Percentiles rank a stretch among this genome's conserved stretches.
Conservation (phyloP, 1,284 basidiomycete genomes). For the Sporisorium exsertum region DNA sequence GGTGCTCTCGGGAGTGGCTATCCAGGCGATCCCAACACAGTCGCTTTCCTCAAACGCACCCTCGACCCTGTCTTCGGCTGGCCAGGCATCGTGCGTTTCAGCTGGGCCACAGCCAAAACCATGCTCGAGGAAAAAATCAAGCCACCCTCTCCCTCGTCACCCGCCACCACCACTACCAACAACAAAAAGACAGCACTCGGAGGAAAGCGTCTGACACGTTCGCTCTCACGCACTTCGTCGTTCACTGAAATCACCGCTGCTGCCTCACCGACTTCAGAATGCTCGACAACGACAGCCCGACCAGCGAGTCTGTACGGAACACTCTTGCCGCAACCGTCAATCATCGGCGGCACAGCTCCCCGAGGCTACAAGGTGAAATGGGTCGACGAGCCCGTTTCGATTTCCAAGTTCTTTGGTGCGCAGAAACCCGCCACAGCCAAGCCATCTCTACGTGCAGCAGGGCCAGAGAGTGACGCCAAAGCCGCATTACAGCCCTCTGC, state of each 20-base stretch:
- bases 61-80: constrained; percentile 92
- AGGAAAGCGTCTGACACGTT: constrained; percentile 21
- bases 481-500: constrained; percentile 7
- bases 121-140: constrained; percentile 77
- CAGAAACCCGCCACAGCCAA: constrained; percentile 12
- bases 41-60: constrained; percentile 82
- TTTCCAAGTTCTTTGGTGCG: constrained; percentile 51
- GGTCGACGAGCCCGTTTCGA: constrained; percentile 54
- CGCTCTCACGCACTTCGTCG: constrained; percentile 26
- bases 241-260: constrained; percentile 1
- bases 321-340: constrained; percentile 12
- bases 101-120: constrained; percentile 93
- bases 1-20: constrained; percentile 37
- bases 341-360: constrained; percentile 13
- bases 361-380: constrained; percentile 51
- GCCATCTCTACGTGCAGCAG: background rate
- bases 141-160: constrained; percentile 5
- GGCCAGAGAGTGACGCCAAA: background rate
- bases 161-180: background rate
- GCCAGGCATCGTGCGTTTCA: constrained; percentile 90
- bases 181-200: background rate
- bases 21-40: constrained; percentile 85
- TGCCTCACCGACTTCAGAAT: background rate
- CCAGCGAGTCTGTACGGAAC: constrained; percentile 40
- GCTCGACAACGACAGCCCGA: background rate